phyloP scores from a whole-genome alignment of 169 alveolate genomes.

The Plasmodium billcollinsi region DNA sequence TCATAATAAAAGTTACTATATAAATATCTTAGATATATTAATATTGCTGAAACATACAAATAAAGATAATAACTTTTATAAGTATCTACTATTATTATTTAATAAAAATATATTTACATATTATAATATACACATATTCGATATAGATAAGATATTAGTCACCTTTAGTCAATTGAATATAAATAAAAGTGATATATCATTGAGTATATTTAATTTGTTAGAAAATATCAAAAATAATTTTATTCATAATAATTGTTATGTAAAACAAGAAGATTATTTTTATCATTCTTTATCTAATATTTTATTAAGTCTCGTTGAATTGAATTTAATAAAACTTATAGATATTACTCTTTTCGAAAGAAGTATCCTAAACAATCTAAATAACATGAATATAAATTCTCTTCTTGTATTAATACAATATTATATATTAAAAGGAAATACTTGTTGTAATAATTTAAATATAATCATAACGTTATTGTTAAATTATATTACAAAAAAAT shows the following conservation, averaged over 20 bases:
- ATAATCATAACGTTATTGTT: conserved; percentile 18
- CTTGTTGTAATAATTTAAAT: not conserved
- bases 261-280: conserved; percentile 28
- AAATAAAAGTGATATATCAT: conserved; percentile 1
- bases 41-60: conserved; percentile 9
- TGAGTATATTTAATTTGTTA: conserved; percentile 19
- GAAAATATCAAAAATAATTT: conserved; percentile 44
- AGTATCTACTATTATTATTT: conserved; percentile 21
- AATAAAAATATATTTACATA: conserved; percentile 16
- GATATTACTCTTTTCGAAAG: conserved; percentile 40
- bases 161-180: conserved; percentile 36
- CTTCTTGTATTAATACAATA: conserved; percentile 45
- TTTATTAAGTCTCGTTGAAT: conserved; percentile 21
- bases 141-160: conserved; percentile 50
- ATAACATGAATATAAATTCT: conserved; percentile 22
- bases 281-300: conserved; percentile 43
- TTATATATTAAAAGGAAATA: conserved; percentile 37
- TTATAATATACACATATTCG: conserved; percentile 34
- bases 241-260: conserved; percentile 1
- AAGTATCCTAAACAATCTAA: conserved; percentile 18
- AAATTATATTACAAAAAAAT: conserved; percentile 39
- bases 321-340: conserved; percentile 22
- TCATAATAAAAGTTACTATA: conserved; percentile 37
- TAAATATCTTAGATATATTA: conserved; percentile 41
- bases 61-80: conserved; percentile 1